Evolutionary conservation across 805 yeast species (phyloP).

Genomic region (Lachancea kluyveri): DNA sequence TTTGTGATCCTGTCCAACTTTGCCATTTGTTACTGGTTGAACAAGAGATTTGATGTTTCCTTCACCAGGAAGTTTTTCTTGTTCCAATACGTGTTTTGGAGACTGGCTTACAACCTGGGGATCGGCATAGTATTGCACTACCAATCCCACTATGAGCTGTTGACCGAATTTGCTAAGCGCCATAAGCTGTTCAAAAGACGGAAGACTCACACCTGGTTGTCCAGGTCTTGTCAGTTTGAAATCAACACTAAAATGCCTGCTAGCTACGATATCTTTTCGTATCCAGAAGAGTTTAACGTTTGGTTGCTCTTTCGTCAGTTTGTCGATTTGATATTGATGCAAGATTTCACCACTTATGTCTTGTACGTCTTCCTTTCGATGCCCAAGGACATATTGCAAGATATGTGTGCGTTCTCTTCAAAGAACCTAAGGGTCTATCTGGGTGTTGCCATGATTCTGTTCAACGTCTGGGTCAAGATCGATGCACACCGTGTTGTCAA

Average conservation of each 20-base stretch:
- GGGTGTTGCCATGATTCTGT: constrained; percentile 57
- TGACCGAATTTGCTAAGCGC: constrained; percentile 47
- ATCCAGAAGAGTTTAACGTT: constrained; percentile 73
- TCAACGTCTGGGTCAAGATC: constrained; percentile 78
- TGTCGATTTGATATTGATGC: constrained; percentile 79
- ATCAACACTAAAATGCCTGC: constrained; percentile 41
- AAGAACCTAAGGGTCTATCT: constrained; percentile 43
- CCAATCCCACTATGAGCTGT: constrained; percentile 53
- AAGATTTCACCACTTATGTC: constrained; percentile 71
- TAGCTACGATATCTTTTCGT: constrained; percentile 31
- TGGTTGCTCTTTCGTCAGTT: constrained; percentile 76
- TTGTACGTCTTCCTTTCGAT: constrained; percentile 48
- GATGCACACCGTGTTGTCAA: constrained; percentile 86
- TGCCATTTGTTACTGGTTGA: constrained; percentile 27
- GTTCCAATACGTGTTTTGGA: constrained; percentile 62
- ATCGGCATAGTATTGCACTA: constrained; percentile 61
- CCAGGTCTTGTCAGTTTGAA: constrained; percentile 40
- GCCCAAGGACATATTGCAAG: constrained; percentile 25
- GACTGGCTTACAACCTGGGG: constrained; percentile 72
- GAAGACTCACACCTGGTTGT: constrained; percentile 29
- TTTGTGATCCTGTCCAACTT: constrained; percentile 34
- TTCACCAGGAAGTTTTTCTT: constrained; percentile 37
- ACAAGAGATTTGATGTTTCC: constrained; percentile 14
- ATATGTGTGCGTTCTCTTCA: constrained; percentile 30
- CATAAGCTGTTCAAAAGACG: constrained; percentile 39